Evolutionary conservation across 192 early-diverging fungal species (phyloP).

Genomic region (Podila epicladia): DNA sequence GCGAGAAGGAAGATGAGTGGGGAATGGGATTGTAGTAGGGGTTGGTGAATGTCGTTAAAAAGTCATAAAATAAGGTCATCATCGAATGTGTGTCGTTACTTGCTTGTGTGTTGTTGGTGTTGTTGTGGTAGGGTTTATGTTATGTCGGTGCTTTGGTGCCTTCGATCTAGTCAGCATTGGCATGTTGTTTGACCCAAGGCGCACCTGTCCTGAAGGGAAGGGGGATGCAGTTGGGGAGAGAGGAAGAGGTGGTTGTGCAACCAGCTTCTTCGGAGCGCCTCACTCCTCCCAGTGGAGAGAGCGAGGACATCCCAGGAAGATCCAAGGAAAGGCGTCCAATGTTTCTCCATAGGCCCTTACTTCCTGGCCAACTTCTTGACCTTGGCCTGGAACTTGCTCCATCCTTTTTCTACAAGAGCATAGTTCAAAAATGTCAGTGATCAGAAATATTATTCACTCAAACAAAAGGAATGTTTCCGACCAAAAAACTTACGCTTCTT

Average conservation of each 20-base stretch:
- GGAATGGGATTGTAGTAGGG: not conserved
- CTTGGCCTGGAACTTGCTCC: slow-evolving; percentile 50
- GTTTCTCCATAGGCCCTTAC: not conserved
- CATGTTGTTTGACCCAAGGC: too few species aligned
- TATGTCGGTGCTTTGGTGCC: not conserved
- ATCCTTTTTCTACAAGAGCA: slow-evolving; percentile 33
- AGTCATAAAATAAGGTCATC: slow-evolving; percentile 1
- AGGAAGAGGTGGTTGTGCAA: too few species aligned
- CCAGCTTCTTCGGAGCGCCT: too few species aligned
- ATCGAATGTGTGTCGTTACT: slow-evolving; percentile 1
- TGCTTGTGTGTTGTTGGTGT: not conserved
- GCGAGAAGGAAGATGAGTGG: too few species aligned
- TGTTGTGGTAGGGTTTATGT: not conserved
- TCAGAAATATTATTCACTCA: not conserved
- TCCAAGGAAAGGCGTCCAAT: too few species aligned
- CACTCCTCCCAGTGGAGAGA: too few species aligned
- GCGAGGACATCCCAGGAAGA: too few species aligned
- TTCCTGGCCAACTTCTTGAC: slow-evolving; percentile 42
- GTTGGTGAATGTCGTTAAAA: not conserved
- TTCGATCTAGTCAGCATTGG: too few species aligned
- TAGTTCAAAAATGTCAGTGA: not conserved
- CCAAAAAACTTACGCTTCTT: slow-evolving; percentile 13
- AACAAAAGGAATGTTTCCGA: not conserved
- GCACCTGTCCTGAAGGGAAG: too few species aligned
- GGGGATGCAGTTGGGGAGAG: too few species aligned